Conservation (phyloP, 345 rosid species). For the Stellera chamaejasme region DNA sequence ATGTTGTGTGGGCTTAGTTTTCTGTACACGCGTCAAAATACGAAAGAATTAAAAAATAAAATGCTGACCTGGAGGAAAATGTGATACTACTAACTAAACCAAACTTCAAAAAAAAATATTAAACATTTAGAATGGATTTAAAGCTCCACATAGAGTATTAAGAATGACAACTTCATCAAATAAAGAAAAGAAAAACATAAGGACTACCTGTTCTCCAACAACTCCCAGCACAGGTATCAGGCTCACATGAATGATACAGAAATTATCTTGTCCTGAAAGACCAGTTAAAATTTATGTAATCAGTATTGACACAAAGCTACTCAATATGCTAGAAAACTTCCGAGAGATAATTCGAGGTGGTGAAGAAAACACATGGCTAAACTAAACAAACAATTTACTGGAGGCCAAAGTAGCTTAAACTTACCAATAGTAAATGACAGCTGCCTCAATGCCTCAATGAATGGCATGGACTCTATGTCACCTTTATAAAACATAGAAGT, state of each 20-base stretch:
- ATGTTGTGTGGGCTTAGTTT: conserved; percentile 93
- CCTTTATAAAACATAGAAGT: conserved; percentile 31
- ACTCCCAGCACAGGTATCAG: conserved; percentile 89
- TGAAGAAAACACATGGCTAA: not conserved
- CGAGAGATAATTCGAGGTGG: not conserved
- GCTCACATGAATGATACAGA: conserved; percentile 97
- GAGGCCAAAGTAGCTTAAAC: conserved; percentile 6
- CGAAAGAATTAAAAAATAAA: not conserved
- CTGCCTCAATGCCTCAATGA: conserved; percentile 94
- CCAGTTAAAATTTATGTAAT: conserved; percentile 18
- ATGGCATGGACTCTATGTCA: conserved; percentile 97
- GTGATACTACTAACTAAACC: not conserved
- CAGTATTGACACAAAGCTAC: not conserved
- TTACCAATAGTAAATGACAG: conserved; percentile 90
- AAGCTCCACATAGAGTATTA: not conserved
- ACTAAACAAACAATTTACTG: not conserved
- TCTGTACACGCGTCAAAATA: conserved; percentile 24
- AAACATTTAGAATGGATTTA: conserved; percentile 3
- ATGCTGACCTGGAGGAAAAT: not conserved
- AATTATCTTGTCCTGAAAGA: conserved; percentile 70
- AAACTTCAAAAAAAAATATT: not conserved
- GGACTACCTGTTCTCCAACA: conserved; percentile 92
- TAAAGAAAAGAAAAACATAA: conserved; percentile 3
- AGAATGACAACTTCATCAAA: too few species aligned
- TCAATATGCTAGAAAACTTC: not conserved